Evolutionary conservation across 441 rosid species (phyloP).

Genomic region (Melastoma candidum): DNA sequence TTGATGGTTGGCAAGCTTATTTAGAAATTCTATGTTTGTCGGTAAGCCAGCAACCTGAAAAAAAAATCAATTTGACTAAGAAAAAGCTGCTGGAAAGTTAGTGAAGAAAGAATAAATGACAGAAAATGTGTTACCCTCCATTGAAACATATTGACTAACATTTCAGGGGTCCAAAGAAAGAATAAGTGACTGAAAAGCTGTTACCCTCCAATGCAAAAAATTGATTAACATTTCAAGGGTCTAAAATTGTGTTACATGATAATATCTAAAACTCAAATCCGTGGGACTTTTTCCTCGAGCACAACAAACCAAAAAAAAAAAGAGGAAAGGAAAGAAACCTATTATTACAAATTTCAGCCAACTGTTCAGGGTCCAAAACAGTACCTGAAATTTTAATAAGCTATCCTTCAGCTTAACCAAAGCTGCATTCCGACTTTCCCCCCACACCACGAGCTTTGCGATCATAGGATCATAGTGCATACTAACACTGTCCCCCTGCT

Average conservation of each 20-base stretch:
- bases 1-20: slow-evolving; percentile 64
- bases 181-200: neutral
- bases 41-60: slow-evolving; percentile 95
- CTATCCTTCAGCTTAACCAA: slow-evolving; percentile 80
- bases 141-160: neutral
- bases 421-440: slow-evolving; percentile 75
- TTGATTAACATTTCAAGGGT: neutral
- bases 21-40: slow-evolving; percentile 76
- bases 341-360: no score
- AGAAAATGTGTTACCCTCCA: neutral
- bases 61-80: neutral
- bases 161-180: no score
- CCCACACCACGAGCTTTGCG: slow-evolving; percentile 96
- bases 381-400: slow-evolving; percentile 84
- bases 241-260: no score
- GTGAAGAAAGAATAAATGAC: neutral
- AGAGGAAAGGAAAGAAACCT: no score
- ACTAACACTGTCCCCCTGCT: slow-evolving; percentile 87
- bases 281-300: no score
- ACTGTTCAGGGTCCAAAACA: slow-evolving; percentile 2
- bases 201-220: neutral
- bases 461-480: slow-evolving; percentile 99
- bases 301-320: no score
- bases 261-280: no score
- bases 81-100: neutral